Evolutionary conservation across 495 filamentous ascomycete species (phyloP).

Genomic region (Cudoniella acicularis): DNA sequence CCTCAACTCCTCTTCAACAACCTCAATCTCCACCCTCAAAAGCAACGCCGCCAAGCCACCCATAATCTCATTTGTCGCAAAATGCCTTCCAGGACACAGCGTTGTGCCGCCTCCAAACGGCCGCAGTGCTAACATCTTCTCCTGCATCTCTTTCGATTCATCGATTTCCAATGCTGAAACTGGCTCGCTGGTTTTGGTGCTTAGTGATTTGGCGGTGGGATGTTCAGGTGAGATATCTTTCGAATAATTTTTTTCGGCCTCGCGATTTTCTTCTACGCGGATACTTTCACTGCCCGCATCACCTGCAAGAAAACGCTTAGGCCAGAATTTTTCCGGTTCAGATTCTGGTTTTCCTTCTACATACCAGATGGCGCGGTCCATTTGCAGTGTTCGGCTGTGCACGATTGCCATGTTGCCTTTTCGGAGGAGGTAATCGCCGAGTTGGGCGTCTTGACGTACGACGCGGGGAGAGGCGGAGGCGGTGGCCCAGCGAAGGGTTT

Average conservation of each 20-base stretch:
- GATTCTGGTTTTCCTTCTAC: not conserved
- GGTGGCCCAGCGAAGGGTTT: constrained; percentile 7
- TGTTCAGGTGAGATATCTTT: not conserved
- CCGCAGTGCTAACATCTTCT: constrained; percentile 25
- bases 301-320: constrained; percentile 1
- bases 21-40: constrained; percentile 36
- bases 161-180: not conserved
- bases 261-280: not conserved
- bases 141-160: not conserved
- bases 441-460: not conserved
- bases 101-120: constrained; percentile 40
- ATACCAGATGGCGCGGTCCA: not conserved
- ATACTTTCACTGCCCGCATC: not conserved
- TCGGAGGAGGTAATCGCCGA: not conserved
- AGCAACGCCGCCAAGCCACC: constrained; percentile 35
- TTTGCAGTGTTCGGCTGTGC: not conserved
- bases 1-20: constrained; percentile 26
- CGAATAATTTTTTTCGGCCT: constrained; percentile 3
- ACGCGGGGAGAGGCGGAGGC: constrained; percentile 4
- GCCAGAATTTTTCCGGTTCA: not conserved
- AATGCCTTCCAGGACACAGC: constrained; percentile 46
- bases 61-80: constrained; percentile 41
- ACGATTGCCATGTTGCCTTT: constrained; percentile 10
- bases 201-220: not conserved
- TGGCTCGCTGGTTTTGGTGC: not conserved